Evolutionary conservation across 805 yeast genomes (phyloP), one percentile per base, ranked within the genome.

Genomic region (Nakazawaea peltata): DNA sequence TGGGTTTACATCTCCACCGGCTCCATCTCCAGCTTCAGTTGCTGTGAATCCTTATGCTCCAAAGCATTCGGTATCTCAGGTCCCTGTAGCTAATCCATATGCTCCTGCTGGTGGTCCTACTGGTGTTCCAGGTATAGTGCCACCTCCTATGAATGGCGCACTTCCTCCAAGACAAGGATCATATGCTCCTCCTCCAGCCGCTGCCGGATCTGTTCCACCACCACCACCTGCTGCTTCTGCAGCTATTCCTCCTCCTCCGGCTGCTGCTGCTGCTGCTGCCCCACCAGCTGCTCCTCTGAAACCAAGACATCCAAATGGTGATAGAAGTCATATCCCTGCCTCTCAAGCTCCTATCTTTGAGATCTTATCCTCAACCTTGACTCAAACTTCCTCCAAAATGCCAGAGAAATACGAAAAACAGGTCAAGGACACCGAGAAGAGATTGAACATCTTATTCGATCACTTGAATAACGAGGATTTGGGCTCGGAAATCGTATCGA

Each of bases 341-440:
- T 67, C 63, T 8, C 69, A 78, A 7, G 49, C 58, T 46, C 77
- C 79, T 13, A 74, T 92, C 30, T 75, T 62, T 47, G 65, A 69
- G n/a, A 63, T 63, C 10, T 67, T 92, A 36, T 61, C 64, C 11
- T 52, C 58, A 4, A 76, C 75, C 45, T 56, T 85, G 46, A 71
- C 64, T 19, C 66, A 74, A 21, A 77, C 85, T 13, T 71, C 77
- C 46, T 90, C 94, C 13, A 63, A 67, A 30, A 71, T 86, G 28
- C 95, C 95, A 18, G 82, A 75, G 33, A 77, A 74, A 52, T 85
- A 73, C 49, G 55, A 69, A 19, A 80, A 75, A 42, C 96, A 86
- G 50, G 70, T 81, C 34, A 63, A 59, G 30, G 97, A 90, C 54
- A 77, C 94, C 51, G 90, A 79, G 46, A 81, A 81, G 63, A 75